Conservation (phyloP, 345 rosid genomes). For the Aurinia saxatilis region DNA sequence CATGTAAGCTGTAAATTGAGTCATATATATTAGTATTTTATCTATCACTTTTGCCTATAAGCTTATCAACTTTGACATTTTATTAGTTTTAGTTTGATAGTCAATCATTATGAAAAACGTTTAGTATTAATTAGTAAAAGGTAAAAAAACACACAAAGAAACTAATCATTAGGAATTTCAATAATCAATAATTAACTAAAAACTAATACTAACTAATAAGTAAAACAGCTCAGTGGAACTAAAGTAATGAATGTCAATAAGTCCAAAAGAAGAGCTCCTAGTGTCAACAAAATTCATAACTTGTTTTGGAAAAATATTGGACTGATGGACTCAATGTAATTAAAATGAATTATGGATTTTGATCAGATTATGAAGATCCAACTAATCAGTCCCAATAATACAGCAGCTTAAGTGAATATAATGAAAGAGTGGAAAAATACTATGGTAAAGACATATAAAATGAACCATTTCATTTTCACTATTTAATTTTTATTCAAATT, state of each 20-base stretch:
- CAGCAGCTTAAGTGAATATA: too few species aligned
- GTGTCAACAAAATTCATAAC: not conserved
- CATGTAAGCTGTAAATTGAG: not conserved
- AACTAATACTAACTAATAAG: too few species aligned
- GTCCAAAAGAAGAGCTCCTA: not conserved
- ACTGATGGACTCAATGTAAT: not conserved
- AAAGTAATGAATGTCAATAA: not conserved
- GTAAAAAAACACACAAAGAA: not conserved
- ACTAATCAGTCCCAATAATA: not conserved
- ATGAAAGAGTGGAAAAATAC: too few species aligned
- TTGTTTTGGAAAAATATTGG: not conserved
- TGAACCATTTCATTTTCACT: too few species aligned
- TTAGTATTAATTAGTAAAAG: not conserved
- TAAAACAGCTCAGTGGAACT: constrained; percentile 3
- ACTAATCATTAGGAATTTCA: not conserved
- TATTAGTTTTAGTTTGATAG: not conserved
- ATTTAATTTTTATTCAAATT: too few species aligned
- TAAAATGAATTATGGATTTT: too few species aligned
- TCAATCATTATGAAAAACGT: not conserved
- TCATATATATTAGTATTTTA: too few species aligned
- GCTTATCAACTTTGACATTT: constrained; percentile 15
- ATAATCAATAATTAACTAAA: not conserved
- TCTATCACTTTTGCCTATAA: not conserved
- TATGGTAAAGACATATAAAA: too few species aligned
- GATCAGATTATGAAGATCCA: not conserved